Evolutionary conservation across 83 land plant genomes (phyloP).

Genomic region (Picea mariana): DNA sequence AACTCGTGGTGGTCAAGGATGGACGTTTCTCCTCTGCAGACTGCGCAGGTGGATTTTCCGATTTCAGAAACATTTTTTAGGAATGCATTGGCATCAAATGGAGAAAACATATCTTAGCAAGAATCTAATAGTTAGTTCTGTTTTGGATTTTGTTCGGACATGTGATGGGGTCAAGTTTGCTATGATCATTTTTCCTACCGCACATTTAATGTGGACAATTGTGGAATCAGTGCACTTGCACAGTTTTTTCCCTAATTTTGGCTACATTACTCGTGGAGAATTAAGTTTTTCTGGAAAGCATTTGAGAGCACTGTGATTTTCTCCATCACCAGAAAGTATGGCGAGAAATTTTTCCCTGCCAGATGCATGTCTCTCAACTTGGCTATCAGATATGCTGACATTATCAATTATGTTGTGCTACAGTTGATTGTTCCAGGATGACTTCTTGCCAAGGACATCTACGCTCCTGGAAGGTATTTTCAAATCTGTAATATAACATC

Average conservation of each 20-base stretch:
- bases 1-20: slow-evolving; percentile 9
- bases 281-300: slow-evolving; percentile 92
- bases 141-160: slow-evolving; percentile 74
- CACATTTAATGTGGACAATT: slow-evolving; percentile 94
- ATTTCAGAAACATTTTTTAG: slow-evolving; percentile 67
- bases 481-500: no score
- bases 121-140: slow-evolving; percentile 84
- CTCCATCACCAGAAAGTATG: no score
- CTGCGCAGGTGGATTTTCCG: no score
- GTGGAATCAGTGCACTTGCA: slow-evolving; percentile 91
- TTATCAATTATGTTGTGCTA: no score
- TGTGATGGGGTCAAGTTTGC: slow-evolving; percentile 66
- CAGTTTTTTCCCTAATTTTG: slow-evolving; percentile 82
- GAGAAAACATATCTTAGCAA: slow-evolving; percentile 79
- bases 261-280: slow-evolving; percentile 79
- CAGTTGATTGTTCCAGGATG: no score
- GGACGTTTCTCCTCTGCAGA: slow-evolving; percentile 1
- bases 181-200: slow-evolving; percentile 98
- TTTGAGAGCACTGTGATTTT: slow-evolving; percentile 91
- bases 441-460: no score
- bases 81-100: slow-evolving; percentile 47
- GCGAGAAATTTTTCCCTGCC: no score
- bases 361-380: no score
- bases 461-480: no score
- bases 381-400: no score